Percentiles rank a stretch among this genome's conserved stretches.
Evolutionary conservation across 306 rosid species (phyloP).

Genomic region (Vicia sativa): DNA sequence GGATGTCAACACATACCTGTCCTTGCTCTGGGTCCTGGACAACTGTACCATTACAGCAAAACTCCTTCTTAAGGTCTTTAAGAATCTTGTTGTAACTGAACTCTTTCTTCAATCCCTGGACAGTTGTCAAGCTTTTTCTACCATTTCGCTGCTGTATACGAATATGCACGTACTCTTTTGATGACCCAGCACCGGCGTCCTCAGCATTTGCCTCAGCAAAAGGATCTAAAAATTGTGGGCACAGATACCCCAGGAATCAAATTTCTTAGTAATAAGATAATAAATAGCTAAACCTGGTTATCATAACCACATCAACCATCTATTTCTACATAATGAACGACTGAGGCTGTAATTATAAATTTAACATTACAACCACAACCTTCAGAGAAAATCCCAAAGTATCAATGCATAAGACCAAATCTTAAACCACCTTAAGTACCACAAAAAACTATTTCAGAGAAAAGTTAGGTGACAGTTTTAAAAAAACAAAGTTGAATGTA

Average conservation of each 20-base stretch:
- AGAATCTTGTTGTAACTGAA: constrained; percentile 89
- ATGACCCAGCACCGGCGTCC: constrained; percentile 71
- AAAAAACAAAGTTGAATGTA: background rate
- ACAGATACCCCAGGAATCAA: background rate
- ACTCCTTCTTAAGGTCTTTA: constrained; percentile 85
- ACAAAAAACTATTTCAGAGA: background rate
- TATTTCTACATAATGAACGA: background rate
- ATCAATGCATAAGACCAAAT: background rate
- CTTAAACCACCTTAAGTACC: background rate
- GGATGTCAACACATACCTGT: constrained; percentile 54
- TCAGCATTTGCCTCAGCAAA: constrained; percentile 91
- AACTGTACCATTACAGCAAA: constrained; percentile 93
- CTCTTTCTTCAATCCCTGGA: constrained; percentile 93
- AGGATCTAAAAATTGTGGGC: constrained; percentile 59
- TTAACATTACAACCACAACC: background rate
- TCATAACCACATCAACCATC: background rate
- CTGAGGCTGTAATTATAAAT: background rate
- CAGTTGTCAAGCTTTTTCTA: constrained; percentile 89
- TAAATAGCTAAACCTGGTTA: background rate
- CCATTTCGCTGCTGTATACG: constrained; percentile 93
- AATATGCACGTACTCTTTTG: constrained; percentile 91
- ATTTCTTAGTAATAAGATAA: background rate
- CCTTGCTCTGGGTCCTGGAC: constrained; percentile 95
- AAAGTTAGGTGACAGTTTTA: background rate
- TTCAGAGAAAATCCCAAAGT: background rate